Evolutionary conservation across 306 rosid genomes (phyloP), one percentile per base, ranked within the genome.

Genomic region (Glycine latifolia): DNA sequence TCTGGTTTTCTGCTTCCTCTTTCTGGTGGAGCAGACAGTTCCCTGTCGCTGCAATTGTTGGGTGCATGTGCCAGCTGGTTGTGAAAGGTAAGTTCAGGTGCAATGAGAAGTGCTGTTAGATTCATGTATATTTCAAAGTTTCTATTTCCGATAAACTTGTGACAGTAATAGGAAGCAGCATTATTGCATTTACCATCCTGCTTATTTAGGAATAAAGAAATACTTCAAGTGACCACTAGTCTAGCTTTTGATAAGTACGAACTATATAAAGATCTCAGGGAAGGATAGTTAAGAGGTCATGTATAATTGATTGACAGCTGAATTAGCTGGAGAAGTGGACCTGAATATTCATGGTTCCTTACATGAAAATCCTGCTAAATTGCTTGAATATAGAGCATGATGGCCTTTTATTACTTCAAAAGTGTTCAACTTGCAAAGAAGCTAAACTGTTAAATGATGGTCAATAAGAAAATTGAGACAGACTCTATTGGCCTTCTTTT

Each of bases 311-410:
- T 71, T 76, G 61, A 10, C 16, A 41, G 26, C 54, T 48, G 66
- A 72, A 67, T 66, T 66, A 44, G 14, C 47, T 33, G 39, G 54
- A 55, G 12, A 56, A 75, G 12, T 55, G 7, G 71, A 67, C 53
- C 62, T 75, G 77, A 33, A 33, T 62, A 7, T 49, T 67, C 65
- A 26, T 48, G 10, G 61, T 73, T 81, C 50, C 78, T 77, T 60
- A 81, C 47, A 71, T 3, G 3, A 73, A 80, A 73, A 44, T 72
- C 81, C 76, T 61, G 46, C 65, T 15, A 78, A 61, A 53, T 77
- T 70, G 67, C 59, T 81, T 66, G 56, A 73, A 33, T 74, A 67
- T 73, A 49, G 54, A 71, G 50, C 14, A 15, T 43, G 13, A 61
- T 77, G 60, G 50, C 63, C 8, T 54, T 75, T 62, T 54, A n/a